A percentile compares a stretch with the other conserved stretches of the same genome.
These are phyloP conservation scores for Syzygium grande DNA, from an alignment of 345 rosid species.

Conservation along the genomic window DNA sequence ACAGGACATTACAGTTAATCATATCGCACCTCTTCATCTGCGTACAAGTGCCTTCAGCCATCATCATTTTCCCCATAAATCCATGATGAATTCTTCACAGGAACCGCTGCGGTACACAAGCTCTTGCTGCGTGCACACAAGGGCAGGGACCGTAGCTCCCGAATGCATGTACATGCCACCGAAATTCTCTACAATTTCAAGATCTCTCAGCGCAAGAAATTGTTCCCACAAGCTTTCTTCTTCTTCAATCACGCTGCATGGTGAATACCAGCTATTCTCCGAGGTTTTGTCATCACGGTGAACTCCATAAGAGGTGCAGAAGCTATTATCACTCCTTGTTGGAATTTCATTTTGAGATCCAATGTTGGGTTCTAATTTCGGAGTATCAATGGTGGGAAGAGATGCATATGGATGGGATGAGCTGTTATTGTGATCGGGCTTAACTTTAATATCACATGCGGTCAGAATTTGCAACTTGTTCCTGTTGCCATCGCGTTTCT, in stretches of 20 bases:
- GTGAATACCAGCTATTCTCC: neutral
- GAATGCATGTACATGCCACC: neutral
- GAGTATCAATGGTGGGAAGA: neutral
- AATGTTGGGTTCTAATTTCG: neutral
- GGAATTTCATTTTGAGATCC: neutral
- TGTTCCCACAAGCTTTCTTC: neutral
- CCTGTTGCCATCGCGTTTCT: neutral
- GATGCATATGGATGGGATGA: neutral
- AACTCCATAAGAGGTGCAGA: neutral
- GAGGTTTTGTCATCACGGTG: neutral
- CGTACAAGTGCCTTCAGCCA: neutral
- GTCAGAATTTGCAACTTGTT: neutral
- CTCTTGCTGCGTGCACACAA: neutral
- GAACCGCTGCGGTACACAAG: neutral
- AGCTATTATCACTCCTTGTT: neutral
- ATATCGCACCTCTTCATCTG: neutral
- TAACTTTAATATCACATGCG: neutral
- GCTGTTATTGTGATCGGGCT: neutral
- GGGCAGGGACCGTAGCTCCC: neutral
- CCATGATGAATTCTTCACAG: neutral
- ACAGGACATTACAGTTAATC: neutral
- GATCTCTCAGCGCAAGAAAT: neutral
- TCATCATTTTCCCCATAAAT: neutral
- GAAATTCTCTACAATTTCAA: neutral
- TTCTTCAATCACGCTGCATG: neutral